Conservation (phyloP, 1,284 basidiomycete species). For the Cryptococcus sp. region DNA sequence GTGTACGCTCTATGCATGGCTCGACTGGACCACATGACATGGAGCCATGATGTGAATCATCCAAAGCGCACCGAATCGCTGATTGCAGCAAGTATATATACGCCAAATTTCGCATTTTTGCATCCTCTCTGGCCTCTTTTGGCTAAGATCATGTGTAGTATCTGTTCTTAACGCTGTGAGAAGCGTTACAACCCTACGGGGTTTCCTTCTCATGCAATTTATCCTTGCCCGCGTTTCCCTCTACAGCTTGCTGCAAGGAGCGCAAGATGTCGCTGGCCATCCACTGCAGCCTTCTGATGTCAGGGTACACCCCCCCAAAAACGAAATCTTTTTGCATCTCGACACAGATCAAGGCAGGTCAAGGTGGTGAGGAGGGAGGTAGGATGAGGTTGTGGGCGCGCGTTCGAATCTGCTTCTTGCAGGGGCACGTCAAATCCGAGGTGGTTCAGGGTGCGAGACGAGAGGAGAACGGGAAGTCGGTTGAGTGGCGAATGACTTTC, state of each 20-base stretch:
- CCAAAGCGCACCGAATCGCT: neutral
- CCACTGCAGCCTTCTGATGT: conserved; percentile 35
- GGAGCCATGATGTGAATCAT: no score
- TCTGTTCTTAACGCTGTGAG: conserved; percentile 46
- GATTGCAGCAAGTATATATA: neutral
- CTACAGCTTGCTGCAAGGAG: conserved; percentile 30
- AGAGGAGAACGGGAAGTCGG: no score
- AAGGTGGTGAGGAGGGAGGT: no score
- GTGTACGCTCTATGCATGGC: no score
- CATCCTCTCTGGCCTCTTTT: conserved; percentile 48
- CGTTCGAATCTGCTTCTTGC: no score
- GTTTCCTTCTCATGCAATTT: conserved; percentile 33
- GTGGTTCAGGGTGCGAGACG: no score
- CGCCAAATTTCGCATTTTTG: neutral
- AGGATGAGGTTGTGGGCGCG: no score
- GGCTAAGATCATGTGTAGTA: conserved; percentile 49
- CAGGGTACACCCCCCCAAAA: conserved; percentile 16
- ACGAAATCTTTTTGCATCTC: neutral
- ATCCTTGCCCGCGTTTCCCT: conserved; percentile 26
- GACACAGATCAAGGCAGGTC: neutral
- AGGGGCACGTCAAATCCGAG: no score
- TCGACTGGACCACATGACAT: no score
- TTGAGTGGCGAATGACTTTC: no score
- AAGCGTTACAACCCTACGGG: conserved; percentile 37
- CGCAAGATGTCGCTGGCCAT: conserved; percentile 29